phyloP scores from a whole-genome alignment of 2,329 filamentous ascomycete species.

The Epichloe scottii region DNA sequence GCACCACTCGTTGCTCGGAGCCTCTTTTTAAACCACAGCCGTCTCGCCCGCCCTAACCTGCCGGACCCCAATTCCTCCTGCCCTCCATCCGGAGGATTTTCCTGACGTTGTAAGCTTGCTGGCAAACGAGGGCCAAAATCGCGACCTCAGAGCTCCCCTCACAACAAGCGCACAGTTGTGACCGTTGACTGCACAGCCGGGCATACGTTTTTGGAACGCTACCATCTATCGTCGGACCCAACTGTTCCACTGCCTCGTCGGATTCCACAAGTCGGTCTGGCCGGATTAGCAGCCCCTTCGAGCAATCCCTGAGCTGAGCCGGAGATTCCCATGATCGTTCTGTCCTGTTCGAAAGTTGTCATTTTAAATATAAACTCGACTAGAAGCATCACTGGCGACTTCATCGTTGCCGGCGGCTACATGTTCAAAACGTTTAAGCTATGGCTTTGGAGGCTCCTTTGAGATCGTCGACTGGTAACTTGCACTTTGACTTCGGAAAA shows the following conservation, averaged over 20 bases:
- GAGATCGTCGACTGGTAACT: conserved; percentile 45
- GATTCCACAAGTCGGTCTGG: not conserved
- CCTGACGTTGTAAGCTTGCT: conserved; percentile 13
- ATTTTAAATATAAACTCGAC: not conserved
- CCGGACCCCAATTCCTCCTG: conserved; percentile 4
- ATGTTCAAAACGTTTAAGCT: conserved; percentile 4
- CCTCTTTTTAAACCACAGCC: conserved; percentile 18
- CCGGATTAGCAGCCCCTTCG: not conserved
- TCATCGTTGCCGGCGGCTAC: not conserved
- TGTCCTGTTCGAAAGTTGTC: not conserved
- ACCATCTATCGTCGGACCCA: conserved; percentile 1
- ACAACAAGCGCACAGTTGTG: conserved; percentile 1
- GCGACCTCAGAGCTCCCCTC: conserved; percentile 10
- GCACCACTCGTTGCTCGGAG: conserved; percentile 13
- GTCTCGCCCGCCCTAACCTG: conserved; percentile 17
- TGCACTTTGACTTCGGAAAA: conserved; percentile 27
- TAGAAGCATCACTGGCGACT: not conserved
- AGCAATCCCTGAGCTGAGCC: conserved; percentile 7
- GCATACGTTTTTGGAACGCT: not conserved
- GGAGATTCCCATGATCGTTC: conserved; percentile 9
- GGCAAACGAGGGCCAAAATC: conserved; percentile 10
- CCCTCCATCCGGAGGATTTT: conserved; percentile 9
- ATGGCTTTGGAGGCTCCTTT: conserved; percentile 40
- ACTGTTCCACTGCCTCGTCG: not conserved
- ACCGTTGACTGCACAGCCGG: conserved; percentile 1